Base-by-base conservation (phyloP, 305 asterid genomes). In the Fraxinus latifolia region DNA sequence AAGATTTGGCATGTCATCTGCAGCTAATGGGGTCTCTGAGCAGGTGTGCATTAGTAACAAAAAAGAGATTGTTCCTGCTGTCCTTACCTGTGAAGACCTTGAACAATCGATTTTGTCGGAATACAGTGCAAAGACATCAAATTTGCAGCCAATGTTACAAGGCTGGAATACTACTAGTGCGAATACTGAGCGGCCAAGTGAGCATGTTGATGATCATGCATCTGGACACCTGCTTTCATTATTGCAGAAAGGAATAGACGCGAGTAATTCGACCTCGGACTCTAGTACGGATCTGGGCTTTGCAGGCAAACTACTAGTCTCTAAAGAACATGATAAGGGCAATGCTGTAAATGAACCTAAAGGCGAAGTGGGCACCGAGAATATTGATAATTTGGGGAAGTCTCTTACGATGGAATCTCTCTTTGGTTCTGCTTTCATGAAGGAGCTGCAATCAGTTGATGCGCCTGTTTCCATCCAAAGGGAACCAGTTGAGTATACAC, bases 401-500 rank as follows among this genome's bases (percentile, higher is more conserved):
- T 17, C 84, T 7, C 91, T 91, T 65, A 92, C 98, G 33, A 96
- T 95, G 31, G 99, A 95, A 90, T 86, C 97, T 31, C 97, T 95
- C 65, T 96, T 96, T 87, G 98, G 98, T 81, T 84, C 93, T 90
- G 97, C 98, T 89, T 96, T 96, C 82, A 95, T 96, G 98, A 84
- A 87, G 81, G 98, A 95, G 90, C 91, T 96, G 25, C 92, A 94
- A 85, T 94, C 98, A 42, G 95, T 89, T 81, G 90, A 91, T 72
- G 98, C 97, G 72, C 98, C 99, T 23, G 95, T 96, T 84, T 96
- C 99, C 78, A 89, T 90, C 84, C 93, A 92, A 81, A 90, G 94
- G 85, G 94, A 91, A 74, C 84, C 91, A 29, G 83, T 67, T 60
- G 94, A 87, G 15, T 85, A 91, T 87, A 83, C 86, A 74, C 90